These are phyloP conservation scores for Theileria equi DNA, from an alignment of 169 alveolate species.

Conservation along the genomic window DNA sequence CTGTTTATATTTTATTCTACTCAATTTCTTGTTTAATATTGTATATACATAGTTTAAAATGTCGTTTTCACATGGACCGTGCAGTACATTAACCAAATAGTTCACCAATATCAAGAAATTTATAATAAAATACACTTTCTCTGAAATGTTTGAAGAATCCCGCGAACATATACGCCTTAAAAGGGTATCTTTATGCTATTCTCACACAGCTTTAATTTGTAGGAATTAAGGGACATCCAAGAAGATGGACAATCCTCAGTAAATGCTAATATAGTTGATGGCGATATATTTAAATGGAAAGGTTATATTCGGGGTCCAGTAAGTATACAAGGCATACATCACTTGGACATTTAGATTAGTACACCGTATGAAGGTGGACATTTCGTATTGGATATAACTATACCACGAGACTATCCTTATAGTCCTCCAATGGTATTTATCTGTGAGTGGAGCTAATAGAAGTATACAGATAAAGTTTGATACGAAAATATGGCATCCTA, in stretches of 20 bases:
- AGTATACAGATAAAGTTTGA: slow-evolving; percentile 90
- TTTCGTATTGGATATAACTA: slow-evolving; percentile 84
- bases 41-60: too few relatives aligned
- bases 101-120: neutral
- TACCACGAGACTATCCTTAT: slow-evolving; percentile 94
- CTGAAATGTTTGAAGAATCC: slow-evolving; percentile 15
- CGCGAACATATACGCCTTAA: slow-evolving; percentile 52
- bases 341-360: slow-evolving; percentile 67
- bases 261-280: slow-evolving; percentile 79
- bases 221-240: slow-evolving; percentile 73
- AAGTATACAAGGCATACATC: neutral
- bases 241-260: slow-evolving; percentile 67
- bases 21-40: too few relatives aligned
- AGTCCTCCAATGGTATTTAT: slow-evolving; percentile 76
- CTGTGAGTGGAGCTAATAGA: too few relatives aligned
- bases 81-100: too few relatives aligned
- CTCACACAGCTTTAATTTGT: neutral
- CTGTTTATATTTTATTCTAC: too few relatives aligned
- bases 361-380: slow-evolving; percentile 93
- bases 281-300: slow-evolving; percentile 83
- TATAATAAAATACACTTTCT: neutral
- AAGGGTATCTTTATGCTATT: slow-evolving; percentile 7
- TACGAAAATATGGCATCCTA: slow-evolving; percentile 97
- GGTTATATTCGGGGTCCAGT: slow-evolving; percentile 88
- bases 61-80: too few relatives aligned